These are phyloP conservation scores for Yarrowia sp. DNA, from an alignment of 805 yeast genomes.

Conservation along the genomic window DNA sequence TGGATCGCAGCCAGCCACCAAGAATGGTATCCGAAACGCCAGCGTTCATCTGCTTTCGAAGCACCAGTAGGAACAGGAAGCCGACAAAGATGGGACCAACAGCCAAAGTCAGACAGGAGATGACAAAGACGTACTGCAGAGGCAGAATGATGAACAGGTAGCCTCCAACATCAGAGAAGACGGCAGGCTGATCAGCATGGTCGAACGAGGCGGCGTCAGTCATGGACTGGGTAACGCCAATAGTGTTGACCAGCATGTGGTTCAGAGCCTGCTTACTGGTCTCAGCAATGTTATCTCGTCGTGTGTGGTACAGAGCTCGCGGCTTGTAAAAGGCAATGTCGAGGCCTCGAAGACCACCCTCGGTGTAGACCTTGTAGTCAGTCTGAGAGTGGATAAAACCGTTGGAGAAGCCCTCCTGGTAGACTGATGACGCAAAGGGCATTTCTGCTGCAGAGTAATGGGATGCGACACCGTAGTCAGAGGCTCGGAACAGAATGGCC, in stretches of 20 bases:
- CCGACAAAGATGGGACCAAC: constrained; percentile 53
- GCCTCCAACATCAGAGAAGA: constrained; percentile 65
- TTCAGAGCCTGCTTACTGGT: constrained; percentile 67
- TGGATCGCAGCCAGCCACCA: constrained; percentile 16
- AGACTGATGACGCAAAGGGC: constrained; percentile 77
- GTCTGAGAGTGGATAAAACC: constrained; percentile 76
- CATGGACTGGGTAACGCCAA: constrained; percentile 55
- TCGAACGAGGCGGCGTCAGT: constrained; percentile 40
- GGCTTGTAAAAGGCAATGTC: constrained; percentile 90
- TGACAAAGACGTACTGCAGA: constrained; percentile 46
- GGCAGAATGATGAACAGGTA: constrained; percentile 53
- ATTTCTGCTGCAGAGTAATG: constrained; percentile 47
- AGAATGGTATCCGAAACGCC: constrained; percentile 1
- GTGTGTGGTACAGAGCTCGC: constrained; percentile 78
- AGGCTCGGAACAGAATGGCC: constrained; percentile 77
- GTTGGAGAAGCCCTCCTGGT: constrained; percentile 79
- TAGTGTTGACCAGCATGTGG: constrained; percentile 75
- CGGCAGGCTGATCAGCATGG: constrained; percentile 42
- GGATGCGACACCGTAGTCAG: constrained; percentile 68
- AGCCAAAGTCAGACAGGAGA: constrained; percentile 52
- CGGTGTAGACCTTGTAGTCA: constrained; percentile 70
- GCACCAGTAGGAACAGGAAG: constrained; percentile 49
- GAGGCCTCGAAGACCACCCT: constrained; percentile 70
- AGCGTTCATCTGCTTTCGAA: constrained; percentile 14
- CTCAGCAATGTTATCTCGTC: constrained; percentile 62